Conservation (phyloP, 78 protist species). For the Planoprotostelium fungivorum region DNA sequence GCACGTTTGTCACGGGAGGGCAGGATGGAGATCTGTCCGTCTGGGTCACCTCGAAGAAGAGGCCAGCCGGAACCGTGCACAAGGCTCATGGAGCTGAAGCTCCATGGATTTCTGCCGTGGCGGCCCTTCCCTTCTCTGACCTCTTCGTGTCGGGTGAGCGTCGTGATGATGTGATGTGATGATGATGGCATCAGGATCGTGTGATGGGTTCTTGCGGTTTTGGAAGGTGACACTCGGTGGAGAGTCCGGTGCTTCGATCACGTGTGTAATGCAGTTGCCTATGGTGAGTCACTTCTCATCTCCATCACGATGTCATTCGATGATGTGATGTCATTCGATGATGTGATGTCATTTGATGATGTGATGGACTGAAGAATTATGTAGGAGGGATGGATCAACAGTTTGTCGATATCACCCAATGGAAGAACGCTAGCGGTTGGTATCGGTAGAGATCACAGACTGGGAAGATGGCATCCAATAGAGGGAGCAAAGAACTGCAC, state of each 20-base stretch:
- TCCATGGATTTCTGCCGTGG: neutral
- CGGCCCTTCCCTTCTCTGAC: neutral
- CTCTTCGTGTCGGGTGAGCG: neutral
- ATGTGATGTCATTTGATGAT: too few species aligned
- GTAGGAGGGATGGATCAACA: neutral
- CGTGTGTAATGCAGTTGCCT: neutral
- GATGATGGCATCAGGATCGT: neutral
- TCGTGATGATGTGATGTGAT: neutral
- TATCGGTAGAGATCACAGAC: neutral
- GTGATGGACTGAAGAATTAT: neutral
- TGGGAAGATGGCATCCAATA: neutral
- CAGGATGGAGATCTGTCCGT: neutral
- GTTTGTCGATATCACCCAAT: neutral
- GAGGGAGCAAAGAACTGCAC: neutral
- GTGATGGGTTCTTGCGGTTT: neutral
- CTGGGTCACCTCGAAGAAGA: neutral
- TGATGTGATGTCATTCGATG: too few species aligned
- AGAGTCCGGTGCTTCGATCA: neutral
- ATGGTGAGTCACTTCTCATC: neutral
- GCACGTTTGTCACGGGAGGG: neutral
- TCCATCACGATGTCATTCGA: too few species aligned
- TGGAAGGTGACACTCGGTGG: neutral
- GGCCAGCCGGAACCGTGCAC: neutral
- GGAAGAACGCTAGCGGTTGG: neutral
- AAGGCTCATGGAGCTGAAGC: neutral